These are phyloP conservation scores for Colletotrichum sp. DNA, from an alignment of 2,329 filamentous ascomycete genomes.

Conservation along the genomic window DNA sequence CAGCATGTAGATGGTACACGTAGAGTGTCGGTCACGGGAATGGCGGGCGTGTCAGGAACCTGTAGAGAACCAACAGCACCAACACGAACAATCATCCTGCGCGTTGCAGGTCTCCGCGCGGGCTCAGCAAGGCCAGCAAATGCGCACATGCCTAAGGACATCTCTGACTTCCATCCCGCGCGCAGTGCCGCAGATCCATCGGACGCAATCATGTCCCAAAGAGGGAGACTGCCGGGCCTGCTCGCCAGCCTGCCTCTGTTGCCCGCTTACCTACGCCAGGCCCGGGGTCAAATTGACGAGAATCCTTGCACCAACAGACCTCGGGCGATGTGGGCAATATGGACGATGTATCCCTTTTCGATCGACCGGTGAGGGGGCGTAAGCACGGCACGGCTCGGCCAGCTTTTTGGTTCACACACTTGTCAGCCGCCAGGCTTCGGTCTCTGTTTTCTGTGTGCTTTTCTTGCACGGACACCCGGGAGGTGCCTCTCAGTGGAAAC, in stretches of 20 bases:
- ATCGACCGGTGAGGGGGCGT: conserved; percentile 14
- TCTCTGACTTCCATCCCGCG: neutral
- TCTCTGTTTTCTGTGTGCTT: neutral
- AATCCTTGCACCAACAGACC: neutral
- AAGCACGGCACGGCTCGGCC: conserved; percentile 20
- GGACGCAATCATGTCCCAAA: neutral
- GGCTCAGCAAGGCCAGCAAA: neutral
- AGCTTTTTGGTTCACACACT: neutral
- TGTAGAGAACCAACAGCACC: neutral
- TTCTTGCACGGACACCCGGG: neutral
- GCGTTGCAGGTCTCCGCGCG: neutral
- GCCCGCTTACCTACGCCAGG: neutral
- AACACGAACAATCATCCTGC: neutral
- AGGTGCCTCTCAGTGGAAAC: neutral
- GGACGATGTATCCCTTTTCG: conserved; percentile 3
- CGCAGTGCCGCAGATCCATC: neutral
- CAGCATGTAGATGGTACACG: neutral
- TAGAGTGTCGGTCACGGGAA: neutral
- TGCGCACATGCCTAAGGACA: neutral
- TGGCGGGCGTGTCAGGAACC: neutral
- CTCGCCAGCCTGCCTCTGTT: neutral
- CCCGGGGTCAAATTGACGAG: neutral
- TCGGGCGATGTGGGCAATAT: conserved; percentile 8
- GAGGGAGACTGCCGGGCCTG: neutral
- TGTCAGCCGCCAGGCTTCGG: neutral